A percentile compares a stretch with the other conserved stretches of the same genome.
Conservation (phyloP, 1,139 yeast genomes). For the Suhomyces choctaworum region DNA sequence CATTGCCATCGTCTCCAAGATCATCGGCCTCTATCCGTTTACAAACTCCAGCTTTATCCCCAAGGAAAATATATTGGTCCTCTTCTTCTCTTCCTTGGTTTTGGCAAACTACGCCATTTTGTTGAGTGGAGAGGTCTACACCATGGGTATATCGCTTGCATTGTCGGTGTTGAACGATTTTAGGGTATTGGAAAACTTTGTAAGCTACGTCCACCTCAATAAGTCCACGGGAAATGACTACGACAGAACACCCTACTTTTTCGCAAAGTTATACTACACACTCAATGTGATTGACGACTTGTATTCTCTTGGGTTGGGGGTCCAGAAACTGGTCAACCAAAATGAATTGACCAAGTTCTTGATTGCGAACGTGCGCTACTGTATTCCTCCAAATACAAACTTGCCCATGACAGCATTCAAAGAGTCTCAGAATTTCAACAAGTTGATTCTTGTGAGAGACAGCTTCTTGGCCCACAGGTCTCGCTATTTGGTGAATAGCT, state of each 20-base stretch:
- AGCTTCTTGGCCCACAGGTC: conserved; percentile 14
- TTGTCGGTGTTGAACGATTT: conserved; percentile 61
- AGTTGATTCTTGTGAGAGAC: conserved; percentile 24
- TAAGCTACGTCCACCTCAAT: conserved; percentile 17
- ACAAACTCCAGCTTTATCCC: conserved; percentile 22
- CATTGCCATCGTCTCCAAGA: conserved; percentile 39
- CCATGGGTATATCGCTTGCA: conserved; percentile 55
- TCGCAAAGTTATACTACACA: conserved; percentile 52
- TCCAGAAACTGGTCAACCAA: conserved; percentile 38
- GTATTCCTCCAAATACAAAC: conserved; percentile 12
- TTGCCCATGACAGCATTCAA: conserved; percentile 1
- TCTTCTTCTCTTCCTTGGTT: conserved; percentile 48
- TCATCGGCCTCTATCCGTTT: conserved; percentile 49
- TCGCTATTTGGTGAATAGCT: background rate
- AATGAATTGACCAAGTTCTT: conserved; percentile 21
- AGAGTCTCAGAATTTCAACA: conserved; percentile 13
- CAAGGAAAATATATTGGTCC: conserved; percentile 34
- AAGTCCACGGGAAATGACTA: conserved; percentile 18
- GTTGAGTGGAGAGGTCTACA: conserved; percentile 57
- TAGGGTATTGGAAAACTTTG: conserved; percentile 46
- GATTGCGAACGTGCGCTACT: conserved; percentile 15
- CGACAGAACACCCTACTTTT: conserved; percentile 42
- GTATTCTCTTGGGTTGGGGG: conserved; percentile 59
- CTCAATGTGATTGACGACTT: conserved; percentile 54
- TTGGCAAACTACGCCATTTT: conserved; percentile 57